These are phyloP conservation scores for Monosporascus sp. DNA, from an alignment of 2,329 filamentous ascomycete species.

Conservation along the genomic window DNA sequence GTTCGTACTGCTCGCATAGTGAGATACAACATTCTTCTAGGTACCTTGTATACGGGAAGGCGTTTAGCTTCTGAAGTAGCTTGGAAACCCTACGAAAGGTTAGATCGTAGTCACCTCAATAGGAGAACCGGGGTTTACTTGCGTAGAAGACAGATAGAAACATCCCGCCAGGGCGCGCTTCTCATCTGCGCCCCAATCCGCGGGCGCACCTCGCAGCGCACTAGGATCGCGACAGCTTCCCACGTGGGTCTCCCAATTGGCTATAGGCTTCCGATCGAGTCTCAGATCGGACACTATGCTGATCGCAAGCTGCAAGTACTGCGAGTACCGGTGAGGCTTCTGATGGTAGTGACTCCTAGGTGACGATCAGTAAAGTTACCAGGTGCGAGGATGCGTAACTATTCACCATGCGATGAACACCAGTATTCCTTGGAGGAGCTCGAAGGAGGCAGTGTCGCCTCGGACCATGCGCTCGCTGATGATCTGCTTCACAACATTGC, in stretches of 20 bases:
- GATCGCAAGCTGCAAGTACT: conserved; percentile 5
- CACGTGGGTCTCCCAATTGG: background rate
- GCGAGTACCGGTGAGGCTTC: conserved; percentile 1
- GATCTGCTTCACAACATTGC: background rate
- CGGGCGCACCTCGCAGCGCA: background rate
- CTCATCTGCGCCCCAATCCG: conserved; percentile 25
- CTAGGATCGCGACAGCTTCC: background rate
- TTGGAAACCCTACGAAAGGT: conserved; percentile 24
- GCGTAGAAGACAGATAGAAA: conserved; percentile 34
- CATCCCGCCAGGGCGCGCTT: conserved; percentile 38
- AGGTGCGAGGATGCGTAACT: background rate
- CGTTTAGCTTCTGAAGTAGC: conserved; percentile 32
- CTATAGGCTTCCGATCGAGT: conserved; percentile 1
- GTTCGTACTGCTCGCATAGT: conserved; percentile 26
- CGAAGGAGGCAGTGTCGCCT: background rate
- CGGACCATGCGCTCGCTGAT: background rate
- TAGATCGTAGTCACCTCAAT: background rate
- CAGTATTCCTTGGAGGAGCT: conserved; percentile 4
- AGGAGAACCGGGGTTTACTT: background rate
- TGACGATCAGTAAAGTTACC: background rate
- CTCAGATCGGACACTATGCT: conserved; percentile 4
- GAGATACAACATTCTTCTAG: conserved; percentile 32
- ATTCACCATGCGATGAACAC: conserved; percentile 5
- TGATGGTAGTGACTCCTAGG: conserved; percentile 4
- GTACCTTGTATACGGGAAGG: conserved; percentile 26